Evolutionary conservation across 2,329 filamentous ascomycete species (phyloP), one percentile per base, ranked within the genome.

Genomic region (Epichloe uncinata): DNA sequence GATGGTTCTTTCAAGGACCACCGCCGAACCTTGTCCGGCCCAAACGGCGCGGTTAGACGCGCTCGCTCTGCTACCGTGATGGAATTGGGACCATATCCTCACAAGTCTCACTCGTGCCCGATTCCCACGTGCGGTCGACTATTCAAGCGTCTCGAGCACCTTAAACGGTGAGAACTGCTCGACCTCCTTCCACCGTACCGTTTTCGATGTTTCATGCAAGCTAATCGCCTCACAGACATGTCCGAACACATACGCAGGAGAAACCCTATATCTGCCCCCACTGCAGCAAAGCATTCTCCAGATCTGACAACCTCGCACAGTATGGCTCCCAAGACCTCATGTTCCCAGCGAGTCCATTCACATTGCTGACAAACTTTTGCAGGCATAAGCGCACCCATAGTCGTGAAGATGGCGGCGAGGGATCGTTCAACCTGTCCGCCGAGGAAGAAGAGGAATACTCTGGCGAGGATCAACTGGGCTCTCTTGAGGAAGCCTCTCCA

Each of bases 241-340:
- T 98, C 69, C 87, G 93, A 72, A 98, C 93, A 63, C 93, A 98
- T 77, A 98, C 93, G 50, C 93, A 98, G 77, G 93, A 98, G 76
- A 87, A 91, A 72, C 93, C 93, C 60, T 98, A 98, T 71, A 84
- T 94, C 65, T 98, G 93, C 79, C 86, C 87, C 60, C 84, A 95
- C 69, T 98, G 93, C 81, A 95, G 87, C 78, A 97, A 97, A 77
- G 91, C 91, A 57, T 98, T 98, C 70, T 97, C 93, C 53, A 79
- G 93, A 71, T 97, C 91, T 63, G 93, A 98, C 74, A 98, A 98
- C 69, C 85, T 98, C 70, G 93, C 93, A 68, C 93, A 98, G 86
- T 95, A 88, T 71, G 79, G 62, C 56, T 68, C 63, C 56, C 56
- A 60, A 38, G 16, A 16, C 16, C 3, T 33, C 5, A 18, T 11